Evolutionary conservation across 805 yeast species (phyloP), one percentile per base, ranked within the genome.

Genomic region (Teunomyces barrocoloradensis): DNA sequence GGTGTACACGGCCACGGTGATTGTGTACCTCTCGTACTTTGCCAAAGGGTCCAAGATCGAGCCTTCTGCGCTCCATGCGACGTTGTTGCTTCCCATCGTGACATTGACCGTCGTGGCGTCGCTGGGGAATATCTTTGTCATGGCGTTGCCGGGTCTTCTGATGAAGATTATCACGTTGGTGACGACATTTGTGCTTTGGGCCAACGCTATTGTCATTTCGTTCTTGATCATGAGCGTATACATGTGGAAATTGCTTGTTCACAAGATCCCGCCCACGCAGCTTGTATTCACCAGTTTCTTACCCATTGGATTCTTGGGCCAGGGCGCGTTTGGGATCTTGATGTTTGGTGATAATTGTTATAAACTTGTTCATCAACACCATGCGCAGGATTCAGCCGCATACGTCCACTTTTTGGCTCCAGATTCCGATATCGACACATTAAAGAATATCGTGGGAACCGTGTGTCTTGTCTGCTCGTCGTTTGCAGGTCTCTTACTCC

Each of bases 251-350:
- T 64, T 87, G 20, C 61, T 84, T 20, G 65, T 81, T 1, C 70
- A 76, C 58, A 83, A 83, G 53, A 64, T 84, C 21, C 91, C 96
- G 2, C 67, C 75, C 5, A 75, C 81, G 47, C 61, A 65, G 7
- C 56, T 67, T 41, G 75, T 85, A 2, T 84, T 85, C 59, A 77
- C 90, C n/a, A 67, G 81, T 42, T 88, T 89, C 59, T 75, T 89
- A 44, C 90, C 95, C 1, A 70, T 89, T 40, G 97, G 97, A 6
- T 84, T 91, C 36, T 63, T 87, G 59, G 96, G 96, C 15, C 97
- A 90, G 65, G 96, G 94, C 1, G 78, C 88, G 1, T 87, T 73
- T 63, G 87, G 87, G 2, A 74, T 87, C 11, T 64, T 84, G 52
- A 63, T 79, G 43, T 68, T 82, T 51, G 84, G 88, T 6, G 56